Percentiles rank a stretch among this genome's conserved stretches.
These are phyloP conservation scores for Keqinozyma sinolaborantium DNA, from an alignment of 1,139 yeast species.

Conservation along the genomic window DNA sequence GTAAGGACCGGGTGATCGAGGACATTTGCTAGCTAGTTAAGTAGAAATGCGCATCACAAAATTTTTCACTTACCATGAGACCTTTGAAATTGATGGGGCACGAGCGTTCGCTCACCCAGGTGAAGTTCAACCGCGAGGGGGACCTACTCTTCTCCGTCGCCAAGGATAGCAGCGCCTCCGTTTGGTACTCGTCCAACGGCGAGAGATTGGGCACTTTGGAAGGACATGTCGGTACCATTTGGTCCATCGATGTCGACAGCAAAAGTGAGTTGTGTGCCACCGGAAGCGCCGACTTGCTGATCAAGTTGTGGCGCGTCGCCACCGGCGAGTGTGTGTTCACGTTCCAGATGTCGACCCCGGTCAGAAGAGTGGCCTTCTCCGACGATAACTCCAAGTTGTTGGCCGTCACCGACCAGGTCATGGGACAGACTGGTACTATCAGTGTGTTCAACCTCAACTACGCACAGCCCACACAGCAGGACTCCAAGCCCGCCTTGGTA, in stretches of 20 bases:
- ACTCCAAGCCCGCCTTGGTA: conserved; percentile 51
- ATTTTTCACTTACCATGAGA: conserved; percentile 30
- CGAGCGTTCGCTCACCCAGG: conserved; percentile 87
- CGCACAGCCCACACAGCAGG: conserved; percentile 35
- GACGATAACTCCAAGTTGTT: conserved; percentile 69
- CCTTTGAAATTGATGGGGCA: conserved; percentile 68
- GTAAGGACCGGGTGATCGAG: conserved; percentile 47
- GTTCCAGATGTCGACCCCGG: conserved; percentile 81
- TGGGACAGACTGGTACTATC: conserved; percentile 85
- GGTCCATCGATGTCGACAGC: conserved; percentile 88
- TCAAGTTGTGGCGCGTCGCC: conserved; percentile 80
- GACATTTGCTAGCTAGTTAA: conserved; percentile 52
- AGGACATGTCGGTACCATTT: conserved; percentile 87
- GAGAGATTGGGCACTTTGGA: conserved; percentile 93
- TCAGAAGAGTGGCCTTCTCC: conserved; percentile 84
- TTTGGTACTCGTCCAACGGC: conserved; percentile 95
- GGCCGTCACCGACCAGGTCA: conserved; percentile 86
- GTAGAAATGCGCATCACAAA: conserved; percentile 1
- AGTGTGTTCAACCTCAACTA: conserved; percentile 60
- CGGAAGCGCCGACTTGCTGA: conserved; percentile 87
- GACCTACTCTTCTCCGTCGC: conserved; percentile 91
- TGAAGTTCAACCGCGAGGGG: conserved; percentile 92
- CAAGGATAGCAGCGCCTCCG: conserved; percentile 82
- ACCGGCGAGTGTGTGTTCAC: conserved; percentile 75
- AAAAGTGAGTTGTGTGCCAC: conserved; percentile 70